Base-by-base conservation (phyloP, 495 filamentous ascomycete species). In the Lasiosphaeria hispida region DNA sequence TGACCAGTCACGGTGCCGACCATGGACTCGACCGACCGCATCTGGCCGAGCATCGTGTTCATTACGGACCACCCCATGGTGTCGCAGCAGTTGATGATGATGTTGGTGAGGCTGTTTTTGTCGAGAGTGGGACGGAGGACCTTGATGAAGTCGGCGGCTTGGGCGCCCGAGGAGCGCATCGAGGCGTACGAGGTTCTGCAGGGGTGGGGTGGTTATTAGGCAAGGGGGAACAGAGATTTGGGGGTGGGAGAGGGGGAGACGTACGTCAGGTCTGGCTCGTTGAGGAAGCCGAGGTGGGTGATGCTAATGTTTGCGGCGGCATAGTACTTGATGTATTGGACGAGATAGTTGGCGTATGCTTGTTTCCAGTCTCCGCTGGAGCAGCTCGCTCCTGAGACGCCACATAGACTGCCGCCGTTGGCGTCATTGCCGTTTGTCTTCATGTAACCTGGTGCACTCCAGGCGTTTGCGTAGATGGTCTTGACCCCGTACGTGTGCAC, bases 391-490 rank as follows among this genome's bases (percentile, higher is more conserved):
- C 73, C 75, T 9, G 66, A 61, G 3, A 80, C 73, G 37, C 81
- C 80, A 56, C 82, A 83, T 4, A 84, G 64, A 48, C 70, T 77
- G 1, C 81, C 80, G 34, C 80, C 80, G 39, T 80, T 79, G 51
- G 68, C 69, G 15, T 80, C 73, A 54, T 77, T 74, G n/a, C 67
- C 65, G 50, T 80, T 81, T 6, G 80, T 83, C 73, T 83, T 85
- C 80, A 83, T 83, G 64, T 74, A 85, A 0, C 74, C 80, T 1
- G 79, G 80, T 5, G 81, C 80, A 7, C 18, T 77, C 80, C 81
- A 84, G 0, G 80, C 80, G 62, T 84, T 68, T 5, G 79, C 80
- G 59, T 85, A 85, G 53, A 83, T 72, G 10, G 71, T 75, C 49
- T 65, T 70, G 10, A 80, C 75, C 10, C 78, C 78, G 19, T 75